Conservation (phyloP, 352 stramenopile species). For the Phytophthora hibernalis region DNA sequence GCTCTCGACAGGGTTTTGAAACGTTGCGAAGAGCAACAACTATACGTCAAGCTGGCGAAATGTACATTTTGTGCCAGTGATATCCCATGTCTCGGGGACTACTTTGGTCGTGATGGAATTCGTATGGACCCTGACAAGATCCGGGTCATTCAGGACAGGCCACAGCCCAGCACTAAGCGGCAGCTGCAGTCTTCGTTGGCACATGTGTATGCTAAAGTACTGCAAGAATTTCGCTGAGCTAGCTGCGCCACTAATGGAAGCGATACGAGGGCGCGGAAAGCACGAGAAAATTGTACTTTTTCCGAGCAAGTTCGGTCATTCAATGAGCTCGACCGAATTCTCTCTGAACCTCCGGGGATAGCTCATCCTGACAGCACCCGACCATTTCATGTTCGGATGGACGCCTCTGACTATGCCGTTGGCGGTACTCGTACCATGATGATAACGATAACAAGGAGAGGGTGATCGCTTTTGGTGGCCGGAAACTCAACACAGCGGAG, state of each 20-base stretch:
- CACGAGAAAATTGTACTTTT: not conserved
- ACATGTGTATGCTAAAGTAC: not conserved
- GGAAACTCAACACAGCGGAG: no score
- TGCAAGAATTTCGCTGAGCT: not conserved
- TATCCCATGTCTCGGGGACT: not conserved
- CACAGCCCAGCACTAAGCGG: no score
- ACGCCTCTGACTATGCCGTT: not conserved
- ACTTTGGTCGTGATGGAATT: not conserved
- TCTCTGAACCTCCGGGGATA: not conserved
- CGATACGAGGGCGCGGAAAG: not conserved
- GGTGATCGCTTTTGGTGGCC: no score
- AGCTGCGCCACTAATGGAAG: not conserved
- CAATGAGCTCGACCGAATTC: not conserved
- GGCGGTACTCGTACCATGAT: not conserved
- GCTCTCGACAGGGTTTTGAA: not conserved
- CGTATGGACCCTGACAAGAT: not conserved
- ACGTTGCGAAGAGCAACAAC: not conserved
- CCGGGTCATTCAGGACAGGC: not conserved
- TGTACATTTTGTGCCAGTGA: slow-evolving; percentile 1
- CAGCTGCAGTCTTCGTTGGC: not conserved
- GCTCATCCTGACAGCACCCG: not conserved
- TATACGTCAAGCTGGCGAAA: not conserved
- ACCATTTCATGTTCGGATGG: not conserved
- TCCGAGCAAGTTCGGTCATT: not conserved
- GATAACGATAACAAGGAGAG: not conserved